These are phyloP conservation scores for Zizania latifolia DNA, from an alignment of 176 grass and related monocot species.

Conservation along the genomic window DNA sequence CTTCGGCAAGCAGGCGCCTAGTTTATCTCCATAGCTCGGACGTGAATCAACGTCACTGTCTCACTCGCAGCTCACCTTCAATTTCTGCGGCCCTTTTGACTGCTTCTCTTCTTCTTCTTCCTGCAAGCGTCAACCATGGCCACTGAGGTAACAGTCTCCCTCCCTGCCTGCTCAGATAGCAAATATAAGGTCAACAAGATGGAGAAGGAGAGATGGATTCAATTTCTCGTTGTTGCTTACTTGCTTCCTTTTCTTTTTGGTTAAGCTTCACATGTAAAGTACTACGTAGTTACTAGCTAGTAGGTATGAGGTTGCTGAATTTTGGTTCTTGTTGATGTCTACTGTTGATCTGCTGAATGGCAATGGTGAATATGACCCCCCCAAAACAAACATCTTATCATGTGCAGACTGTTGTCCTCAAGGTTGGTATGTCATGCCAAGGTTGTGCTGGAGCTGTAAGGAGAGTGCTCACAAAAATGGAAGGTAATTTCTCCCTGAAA, in stretches of 20 bases:
- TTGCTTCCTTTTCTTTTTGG: neutral
- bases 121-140: constrained; percentile 26
- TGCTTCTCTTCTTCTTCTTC: neutral
- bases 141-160: constrained; percentile 33
- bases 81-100: neutral
- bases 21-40: neutral
- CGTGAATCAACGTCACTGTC: neutral
- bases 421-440: constrained; percentile 82
- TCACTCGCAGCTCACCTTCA: neutral
- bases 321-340: neutral
- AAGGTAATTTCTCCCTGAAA: constrained; percentile 35
- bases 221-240: neutral
- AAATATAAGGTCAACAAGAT: neutral
- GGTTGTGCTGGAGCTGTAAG: constrained; percentile 68
- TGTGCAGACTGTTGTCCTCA: constrained; percentile 76
- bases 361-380: neutral
- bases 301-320: neutral
- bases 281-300: neutral
- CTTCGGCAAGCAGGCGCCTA: neutral
- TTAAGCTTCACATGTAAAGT: neutral
- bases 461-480: constrained; percentile 78
- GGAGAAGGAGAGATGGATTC: neutral
- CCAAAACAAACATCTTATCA: neutral
- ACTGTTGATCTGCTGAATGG: neutral
- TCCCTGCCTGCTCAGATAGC: neutral